Evolutionary conservation across 2,329 filamentous ascomycete genomes (phyloP).

Genomic region (Xylariaceae sp.): DNA sequence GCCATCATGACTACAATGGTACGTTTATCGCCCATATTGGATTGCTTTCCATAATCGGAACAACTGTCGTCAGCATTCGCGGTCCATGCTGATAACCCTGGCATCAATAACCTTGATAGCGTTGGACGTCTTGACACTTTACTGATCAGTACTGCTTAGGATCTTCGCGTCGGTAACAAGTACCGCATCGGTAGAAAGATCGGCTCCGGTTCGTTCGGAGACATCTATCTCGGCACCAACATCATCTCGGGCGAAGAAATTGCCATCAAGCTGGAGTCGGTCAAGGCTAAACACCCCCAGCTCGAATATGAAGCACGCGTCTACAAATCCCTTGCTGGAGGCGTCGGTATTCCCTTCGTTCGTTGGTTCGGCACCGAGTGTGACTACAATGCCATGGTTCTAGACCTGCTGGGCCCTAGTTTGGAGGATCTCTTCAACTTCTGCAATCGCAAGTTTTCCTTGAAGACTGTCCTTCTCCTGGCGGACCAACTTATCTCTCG

Average conservation of each 20-base stretch:
- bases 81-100: background rate
- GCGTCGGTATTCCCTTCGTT: constrained; percentile 96
- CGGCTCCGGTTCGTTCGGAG: constrained; percentile 93
- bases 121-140: background rate
- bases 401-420: constrained; percentile 90
- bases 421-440: constrained; percentile 99
- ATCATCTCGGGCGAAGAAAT: constrained; percentile 99
- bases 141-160: constrained; percentile 46
- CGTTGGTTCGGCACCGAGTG: constrained; percentile 99
- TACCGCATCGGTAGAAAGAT: constrained; percentile 99
- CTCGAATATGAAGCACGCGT: constrained; percentile 98
- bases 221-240: constrained; percentile 98
- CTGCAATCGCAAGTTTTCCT: constrained; percentile 98
- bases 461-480: constrained; percentile 95
- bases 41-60: background rate
- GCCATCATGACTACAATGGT: constrained; percentile 35
- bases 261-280: constrained; percentile 98
- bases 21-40: constrained; percentile 11
- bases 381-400: constrained; percentile 99
- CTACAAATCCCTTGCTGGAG: constrained; percentile 83
- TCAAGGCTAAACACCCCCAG: constrained; percentile 99
- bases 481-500: constrained; percentile 98
- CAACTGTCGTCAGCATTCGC: background rate
- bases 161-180: constrained; percentile 98
- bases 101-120: background rate